Conservation (phyloP, 768 basidiomycete species). For the Tylopilus subfusipes region DNA sequence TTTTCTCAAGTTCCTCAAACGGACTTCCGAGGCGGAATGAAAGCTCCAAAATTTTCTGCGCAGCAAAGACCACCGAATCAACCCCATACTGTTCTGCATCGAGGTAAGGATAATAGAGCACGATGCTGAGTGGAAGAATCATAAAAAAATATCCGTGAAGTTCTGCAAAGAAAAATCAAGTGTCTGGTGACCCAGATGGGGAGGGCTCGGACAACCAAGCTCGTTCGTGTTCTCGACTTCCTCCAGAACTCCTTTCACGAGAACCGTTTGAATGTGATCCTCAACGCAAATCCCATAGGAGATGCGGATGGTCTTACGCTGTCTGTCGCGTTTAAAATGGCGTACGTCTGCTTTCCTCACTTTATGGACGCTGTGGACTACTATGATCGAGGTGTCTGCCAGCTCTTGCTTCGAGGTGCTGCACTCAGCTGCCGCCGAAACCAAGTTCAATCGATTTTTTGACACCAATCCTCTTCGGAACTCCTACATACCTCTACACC, state of each 20-base stretch:
- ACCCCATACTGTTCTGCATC: conserved; percentile 13
- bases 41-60: conserved; percentile 12
- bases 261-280: not conserved
- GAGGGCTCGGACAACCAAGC: no score
- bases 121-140: conserved; percentile 10
- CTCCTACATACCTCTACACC: not conserved
- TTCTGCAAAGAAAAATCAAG: conserved; percentile 11
- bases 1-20: conserved; percentile 5
- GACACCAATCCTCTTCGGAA: not conserved
- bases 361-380: no score
- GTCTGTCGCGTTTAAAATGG: not conserved
- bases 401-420: not conserved
- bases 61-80: conserved; percentile 5
- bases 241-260: no score
- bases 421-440: not conserved
- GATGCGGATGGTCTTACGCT: not conserved
- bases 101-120: conserved; percentile 4
- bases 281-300: not conserved
- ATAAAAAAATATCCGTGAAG: conserved; percentile 8
- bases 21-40: conserved; percentile 6
- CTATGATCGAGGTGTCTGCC: not conserved
- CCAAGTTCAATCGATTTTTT: not conserved
- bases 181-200: conserved; percentile 15
- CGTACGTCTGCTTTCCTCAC: not conserved
- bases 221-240: no score